Evolutionary conservation across 176 grass and related monocot species (phyloP), one percentile per base, ranked within the genome.

Genomic region (Hordeum vulgare): DNA sequence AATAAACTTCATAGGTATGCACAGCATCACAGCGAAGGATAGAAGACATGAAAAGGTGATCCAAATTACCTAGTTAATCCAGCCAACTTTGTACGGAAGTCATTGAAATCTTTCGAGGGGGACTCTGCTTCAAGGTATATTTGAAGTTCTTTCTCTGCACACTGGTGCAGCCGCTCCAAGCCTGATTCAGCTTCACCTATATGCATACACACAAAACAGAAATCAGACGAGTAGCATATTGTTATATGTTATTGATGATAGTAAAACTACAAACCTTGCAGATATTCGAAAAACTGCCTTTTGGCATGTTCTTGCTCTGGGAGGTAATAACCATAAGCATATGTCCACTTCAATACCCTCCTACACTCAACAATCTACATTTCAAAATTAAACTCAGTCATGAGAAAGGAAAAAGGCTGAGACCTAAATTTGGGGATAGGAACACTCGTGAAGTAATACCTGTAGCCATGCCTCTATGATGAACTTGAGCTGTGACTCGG

Each of bases 341-440:
- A 99, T 65, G 96, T 99, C 96, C 96, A 99, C 70, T 99, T 99
- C 89, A 99, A 87, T 76, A 99, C 96, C 76, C 96, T 92, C 81
- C 96, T 94, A 87, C 96, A 99, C 79, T 99, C 96, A 4, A 96
- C 96, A 81, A 99, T 99, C 96, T 99, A 89, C 49, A 86, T 67
- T 70, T 77, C 79, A 80, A 71, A 85, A 86, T 72, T 76, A 80
- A 75, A 75, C 41, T 4, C 7, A 1, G 4, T 44, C 37, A 68
- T 68, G 3, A 80, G 21, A 77, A 76, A 71, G 12, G 56, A 72
- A 66, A 25, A 71, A 41, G 17, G 71, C 26, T 63, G 24, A 44
- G 37, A 57, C 24, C 62, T 63, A 74, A 69, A 67, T 6, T 36
- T 35, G 69, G 21, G 13, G 9, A 57, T 75, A 4, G 5, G 3